Evolutionary conservation across 2,329 filamentous ascomycete species (phyloP), one percentile per base, ranked within the genome.

Genomic region (Nemania sp.): DNA sequence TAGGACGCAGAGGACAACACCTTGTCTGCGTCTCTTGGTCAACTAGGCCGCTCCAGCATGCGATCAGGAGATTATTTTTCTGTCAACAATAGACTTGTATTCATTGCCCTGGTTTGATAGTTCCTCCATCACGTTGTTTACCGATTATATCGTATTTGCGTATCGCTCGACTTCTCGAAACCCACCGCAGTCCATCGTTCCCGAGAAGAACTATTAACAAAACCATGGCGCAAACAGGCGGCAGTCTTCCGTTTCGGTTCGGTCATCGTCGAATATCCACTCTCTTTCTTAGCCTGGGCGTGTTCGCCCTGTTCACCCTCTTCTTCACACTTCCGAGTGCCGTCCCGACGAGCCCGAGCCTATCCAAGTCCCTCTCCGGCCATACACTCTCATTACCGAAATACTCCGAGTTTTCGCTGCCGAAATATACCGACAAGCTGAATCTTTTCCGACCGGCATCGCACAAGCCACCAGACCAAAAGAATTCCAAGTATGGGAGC

Each of bases 401-500:
- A 65, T 74, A 82, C 50, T 11, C 60, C 53, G 60, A 80, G 60
- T 77, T 80, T 52, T 78, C 80, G 15, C 76, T 84, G 35, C 80
- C 81, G 20, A 79, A 79, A 65, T 75, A 83, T 52, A 80, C 78
- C 59, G 75, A 76, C 63, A 76, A 78, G 35, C 65, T 79, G 66
- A 89, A 88, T 67, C 89, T 88, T 0, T 93, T 94, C 74, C 83
- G 84, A 42, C 83, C 85, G 42, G 83, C 87, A 18, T 83, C 87
- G 11, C 91, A 96, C 73, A 84, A 87, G 62, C 90, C 90, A 17
- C 85, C 88, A 2, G 83, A 87, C 54, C 89, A 93, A 74, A 85
- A 87, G 65, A 91, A 94, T 74, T 93, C 91, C 72, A 90, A 89
- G 5, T 88, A 85, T 72, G 90, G 88, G 51, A 90, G 90, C 63